Base-by-base conservation (phyloP, 768 basidiomycete species). In the Kwoniella bestiolae region DNA sequence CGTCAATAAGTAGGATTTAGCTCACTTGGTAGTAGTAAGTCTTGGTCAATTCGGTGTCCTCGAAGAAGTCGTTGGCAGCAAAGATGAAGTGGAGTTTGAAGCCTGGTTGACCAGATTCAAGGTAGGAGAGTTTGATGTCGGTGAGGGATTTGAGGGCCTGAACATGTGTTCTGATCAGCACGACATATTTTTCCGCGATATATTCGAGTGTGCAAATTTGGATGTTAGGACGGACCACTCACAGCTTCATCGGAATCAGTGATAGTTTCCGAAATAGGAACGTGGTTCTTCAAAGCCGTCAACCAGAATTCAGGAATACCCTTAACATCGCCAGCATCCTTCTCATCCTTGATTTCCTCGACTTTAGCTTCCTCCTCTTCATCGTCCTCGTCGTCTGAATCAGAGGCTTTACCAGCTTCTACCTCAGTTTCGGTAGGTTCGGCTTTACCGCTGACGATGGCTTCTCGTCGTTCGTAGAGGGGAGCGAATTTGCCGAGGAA, bases 221-320 rank as follows among this genome's bases (percentile, higher is more conserved):
- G 23, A 23, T 18, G 51, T 14, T 0, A 25, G 23, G 28, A 18
- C 57, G 12, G 18, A 6, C 8, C 0, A 72, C 80, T 69, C 52
- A 82, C 81, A 67, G 68, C 82, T 76, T 84, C 92, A 80, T 99
- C 95, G 61, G 91, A 89, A 74, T 98, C 94, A 26, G 92, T 95
- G 84, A 98, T 92, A 78, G 94, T 85, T 21, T 94, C 93, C 46
- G 86, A 85, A 60, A 97, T 85, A 55, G 87, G 91, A 60, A 90
- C 82, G 81, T 98, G 94, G 82, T 96, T 98, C 70, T 91, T 88
- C 59, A 98, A 85, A 2, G 94, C 92, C 1, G 96, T 98, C 74
- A 96, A 88, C 95, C 95, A 99, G 86, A 99, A 99, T 75, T 95
- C 90, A 56, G 94, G 92, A 72, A 99, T 91, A 57, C 89, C 85